A percentile compares a stretch with the other conserved stretches of the same genome.
These are phyloP conservation scores for Phlyctochytrium planicorne DNA, from an alignment of 192 early-diverging fungal genomes.

Conservation along the genomic window DNA sequence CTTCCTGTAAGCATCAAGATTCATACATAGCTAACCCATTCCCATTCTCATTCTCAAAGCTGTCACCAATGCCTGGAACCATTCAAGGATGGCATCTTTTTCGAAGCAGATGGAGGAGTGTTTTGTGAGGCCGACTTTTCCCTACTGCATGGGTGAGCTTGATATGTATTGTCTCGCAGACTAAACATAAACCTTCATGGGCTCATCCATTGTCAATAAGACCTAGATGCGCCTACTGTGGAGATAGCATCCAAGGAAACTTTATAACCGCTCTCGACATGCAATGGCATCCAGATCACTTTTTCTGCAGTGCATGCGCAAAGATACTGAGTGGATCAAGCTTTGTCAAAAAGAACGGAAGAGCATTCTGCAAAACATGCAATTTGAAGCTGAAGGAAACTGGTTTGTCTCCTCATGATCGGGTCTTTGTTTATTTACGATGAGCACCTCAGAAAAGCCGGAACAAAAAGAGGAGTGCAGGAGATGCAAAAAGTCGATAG, in stretches of 20 bases:
- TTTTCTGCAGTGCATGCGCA: slow-evolving; percentile 43
- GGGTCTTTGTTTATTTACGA: slow-evolving; percentile 5
- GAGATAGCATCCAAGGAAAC: slow-evolving; percentile 31
- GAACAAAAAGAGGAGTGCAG: slow-evolving; percentile 32
- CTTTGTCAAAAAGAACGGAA: slow-evolving; percentile 44
- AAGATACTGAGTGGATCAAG: slow-evolving; percentile 26
- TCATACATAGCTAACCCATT: neutral
- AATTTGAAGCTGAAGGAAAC: slow-evolving; percentile 28
- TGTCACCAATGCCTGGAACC: neutral
- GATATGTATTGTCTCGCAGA: neutral
- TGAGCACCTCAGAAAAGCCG: slow-evolving; percentile 8
- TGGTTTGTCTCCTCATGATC: slow-evolving; percentile 1
- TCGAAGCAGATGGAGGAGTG: slow-evolving; percentile 2
- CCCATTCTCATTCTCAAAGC: neutral
- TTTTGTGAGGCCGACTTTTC: neutral
- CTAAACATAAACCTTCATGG: slow-evolving; percentile 1
- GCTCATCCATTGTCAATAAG: neutral
- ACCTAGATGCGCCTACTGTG: slow-evolving; percentile 7
- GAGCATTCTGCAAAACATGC: slow-evolving; percentile 51
- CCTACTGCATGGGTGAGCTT: neutral
- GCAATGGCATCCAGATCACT: slow-evolving; percentile 56
- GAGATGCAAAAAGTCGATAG: slow-evolving; percentile 40
- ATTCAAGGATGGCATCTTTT: slow-evolving; percentile 7
- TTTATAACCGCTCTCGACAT: slow-evolving; percentile 45
- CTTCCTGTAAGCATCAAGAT: neutral